Percentiles rank a stretch among this genome's conserved stretches.
These are phyloP conservation scores for Neopestalotiopsis sp. DNA, from an alignment of 2,329 filamentous ascomycete genomes.

Conservation along the genomic window DNA sequence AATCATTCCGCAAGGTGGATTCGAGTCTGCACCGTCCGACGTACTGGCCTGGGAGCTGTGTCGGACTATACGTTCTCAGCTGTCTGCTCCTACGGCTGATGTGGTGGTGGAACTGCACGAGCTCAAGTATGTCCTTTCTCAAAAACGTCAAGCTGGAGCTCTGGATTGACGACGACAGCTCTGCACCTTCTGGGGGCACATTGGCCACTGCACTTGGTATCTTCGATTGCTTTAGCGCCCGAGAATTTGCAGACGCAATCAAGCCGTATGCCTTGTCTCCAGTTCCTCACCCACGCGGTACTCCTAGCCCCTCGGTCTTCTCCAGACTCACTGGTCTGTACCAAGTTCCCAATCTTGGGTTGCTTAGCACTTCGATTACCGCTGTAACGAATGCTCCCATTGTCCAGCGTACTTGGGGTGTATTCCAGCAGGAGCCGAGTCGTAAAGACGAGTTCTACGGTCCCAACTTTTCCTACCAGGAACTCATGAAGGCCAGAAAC, in stretches of 20 bases:
- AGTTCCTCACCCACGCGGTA: conserved; percentile 47
- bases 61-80: conserved; percentile 53
- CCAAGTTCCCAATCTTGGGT: conserved; percentile 57
- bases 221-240: conserved; percentile 57
- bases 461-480: conserved; percentile 63
- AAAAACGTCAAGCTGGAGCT: neutral
- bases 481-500: conserved; percentile 58
- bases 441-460: conserved; percentile 60
- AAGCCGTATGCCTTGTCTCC: conserved; percentile 65
- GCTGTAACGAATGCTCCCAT: conserved; percentile 56
- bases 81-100: conserved; percentile 56
- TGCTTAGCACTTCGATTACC: conserved; percentile 59
- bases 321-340: conserved; percentile 57
- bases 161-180: conserved; percentile 37
- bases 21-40: conserved; percentile 69
- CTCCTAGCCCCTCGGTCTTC: conserved; percentile 42
- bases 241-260: conserved; percentile 51
- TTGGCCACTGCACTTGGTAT: conserved; percentile 69
- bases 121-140: conserved; percentile 40
- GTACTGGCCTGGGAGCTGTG: conserved; percentile 61
- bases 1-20: conserved; percentile 65
- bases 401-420: conserved; percentile 68
- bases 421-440: conserved; percentile 53
- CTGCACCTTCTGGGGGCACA: conserved; percentile 67
- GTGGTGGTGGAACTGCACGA: conserved; percentile 57